Evolutionary conservation across 768 basidiomycete species (phyloP).

Genomic region (Boletus sp.): DNA sequence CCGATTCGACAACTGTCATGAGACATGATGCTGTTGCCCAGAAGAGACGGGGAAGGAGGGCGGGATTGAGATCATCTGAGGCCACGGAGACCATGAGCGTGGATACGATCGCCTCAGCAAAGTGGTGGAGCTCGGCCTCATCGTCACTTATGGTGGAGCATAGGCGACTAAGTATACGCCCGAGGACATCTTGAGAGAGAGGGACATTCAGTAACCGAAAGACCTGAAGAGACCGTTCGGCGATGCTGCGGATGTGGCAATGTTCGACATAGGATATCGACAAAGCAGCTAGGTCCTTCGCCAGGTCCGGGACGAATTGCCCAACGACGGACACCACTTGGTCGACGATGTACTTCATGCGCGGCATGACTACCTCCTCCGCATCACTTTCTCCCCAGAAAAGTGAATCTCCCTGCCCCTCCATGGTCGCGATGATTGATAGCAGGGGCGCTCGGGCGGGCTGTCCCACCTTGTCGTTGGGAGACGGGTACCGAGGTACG

Average conservation of each 20-base stretch:
- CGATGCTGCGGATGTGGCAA: slow-evolving; percentile 81
- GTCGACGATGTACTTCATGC: slow-evolving; percentile 67
- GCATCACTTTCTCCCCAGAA: slow-evolving; percentile 77
- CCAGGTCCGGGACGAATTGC: slow-evolving; percentile 66
- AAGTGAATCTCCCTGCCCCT: slow-evolving; percentile 52
- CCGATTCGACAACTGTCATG: slow-evolving; percentile 76
- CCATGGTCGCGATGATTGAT: slow-evolving; percentile 50
- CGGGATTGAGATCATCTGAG: slow-evolving; percentile 53
- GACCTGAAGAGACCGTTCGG: slow-evolving; percentile 88
- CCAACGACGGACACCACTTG: slow-evolving; percentile 65
- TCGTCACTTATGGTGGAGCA: slow-evolving; percentile 80
- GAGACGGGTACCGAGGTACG: slow-evolving; percentile 72
- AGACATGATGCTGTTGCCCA: slow-evolving; percentile 85
- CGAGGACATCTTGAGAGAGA: slow-evolving; percentile 69
- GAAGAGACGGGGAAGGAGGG: slow-evolving; percentile 77
- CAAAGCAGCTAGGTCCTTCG: slow-evolving; percentile 75
- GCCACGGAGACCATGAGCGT: slow-evolving; percentile 67
- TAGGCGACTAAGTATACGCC: slow-evolving; percentile 75
- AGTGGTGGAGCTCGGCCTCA: slow-evolving; percentile 75
- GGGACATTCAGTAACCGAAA: slow-evolving; percentile 78
- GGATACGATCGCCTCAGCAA: slow-evolving; percentile 78
- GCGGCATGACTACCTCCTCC: slow-evolving; percentile 52
- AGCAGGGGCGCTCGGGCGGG: slow-evolving; percentile 51
- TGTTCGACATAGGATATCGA: slow-evolving; percentile 83
- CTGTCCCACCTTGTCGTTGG: slow-evolving; percentile 55